A percentile compares a stretch with the other conserved stretches of the same genome.
Evolutionary conservation across 2,329 filamentous ascomycete genomes (phyloP).

Genomic region (Clonostachys chloroleuca): DNA sequence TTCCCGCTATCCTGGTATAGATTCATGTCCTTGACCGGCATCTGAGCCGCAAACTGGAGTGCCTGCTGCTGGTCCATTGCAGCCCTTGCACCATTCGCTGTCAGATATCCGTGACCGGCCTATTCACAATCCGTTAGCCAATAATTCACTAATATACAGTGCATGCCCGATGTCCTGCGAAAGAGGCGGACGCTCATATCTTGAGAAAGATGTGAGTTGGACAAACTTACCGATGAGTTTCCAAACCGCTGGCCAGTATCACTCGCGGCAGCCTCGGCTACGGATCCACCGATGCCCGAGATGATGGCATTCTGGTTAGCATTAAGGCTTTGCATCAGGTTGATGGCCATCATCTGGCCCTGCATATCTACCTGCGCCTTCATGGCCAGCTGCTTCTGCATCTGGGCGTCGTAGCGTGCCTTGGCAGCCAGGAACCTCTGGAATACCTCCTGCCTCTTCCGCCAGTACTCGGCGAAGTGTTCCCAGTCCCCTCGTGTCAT

Average conservation of each 20-base stretch:
- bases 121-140: too few relatives aligned
- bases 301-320: conserved; percentile 4
- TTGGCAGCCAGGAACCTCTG: not conserved
- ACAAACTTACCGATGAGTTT: not conserved
- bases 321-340: conserved; percentile 2
- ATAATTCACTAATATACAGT: too few relatives aligned
- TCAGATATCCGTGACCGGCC: not conserved
- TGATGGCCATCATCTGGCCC: conserved; percentile 1
- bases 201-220: too few relatives aligned
- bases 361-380: not conserved
- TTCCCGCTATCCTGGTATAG: not conserved
- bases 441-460: not conserved
- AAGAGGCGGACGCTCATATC: too few relatives aligned
- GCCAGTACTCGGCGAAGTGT: conserved; percentile 1
- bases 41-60: not conserved
- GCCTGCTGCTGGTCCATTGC: not conserved
- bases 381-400: not conserved
- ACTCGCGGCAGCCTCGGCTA: conserved; percentile 2
- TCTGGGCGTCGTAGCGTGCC: not conserved
- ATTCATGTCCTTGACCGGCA: not conserved
- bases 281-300: conserved; percentile 3
- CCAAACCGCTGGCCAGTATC: conserved; percentile 2
- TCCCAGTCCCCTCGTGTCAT: not conserved
- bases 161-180: too few relatives aligned
- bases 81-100: not conserved